phyloP scores from a whole-genome alignment of 1,139 yeast genomes.

The Saccharomyces hybrid region DNA sequence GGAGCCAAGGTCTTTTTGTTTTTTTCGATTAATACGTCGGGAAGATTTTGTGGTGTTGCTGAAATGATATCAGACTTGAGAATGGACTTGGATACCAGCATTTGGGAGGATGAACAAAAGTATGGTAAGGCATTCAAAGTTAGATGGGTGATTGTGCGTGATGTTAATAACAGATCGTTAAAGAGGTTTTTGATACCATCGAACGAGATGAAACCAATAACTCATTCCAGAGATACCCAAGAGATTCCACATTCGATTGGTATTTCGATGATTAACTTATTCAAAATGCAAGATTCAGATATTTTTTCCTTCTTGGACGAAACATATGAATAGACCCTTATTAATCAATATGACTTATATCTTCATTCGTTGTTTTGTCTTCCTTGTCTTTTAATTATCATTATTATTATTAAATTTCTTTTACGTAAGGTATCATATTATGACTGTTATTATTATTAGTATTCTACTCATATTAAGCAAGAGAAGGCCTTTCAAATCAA shows the following conservation, averaged over 20 bases:
- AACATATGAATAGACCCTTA: slow-evolving; percentile 27
- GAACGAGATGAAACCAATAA: slow-evolving; percentile 47
- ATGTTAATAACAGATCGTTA: slow-evolving; percentile 43
- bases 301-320: slow-evolving; percentile 15
- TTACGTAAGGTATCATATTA: slow-evolving; percentile 1
- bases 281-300: slow-evolving; percentile 20
- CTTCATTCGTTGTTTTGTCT: neutral
- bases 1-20: slow-evolving; percentile 38
- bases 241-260: slow-evolving; percentile 41
- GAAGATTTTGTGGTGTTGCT: slow-evolving; percentile 57
- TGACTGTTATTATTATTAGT: neutral
- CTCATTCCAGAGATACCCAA: slow-evolving; percentile 56
- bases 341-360: neutral
- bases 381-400: neutral
- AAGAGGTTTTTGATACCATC: slow-evolving; percentile 40
- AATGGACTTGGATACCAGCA: slow-evolving; percentile 36
- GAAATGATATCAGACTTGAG: slow-evolving; percentile 41
- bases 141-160: slow-evolving; percentile 46
- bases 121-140: slow-evolving; percentile 50
- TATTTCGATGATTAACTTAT: slow-evolving; percentile 41
- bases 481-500: slow-evolving; percentile 40
- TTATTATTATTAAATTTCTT: neutral
- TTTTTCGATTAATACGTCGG: slow-evolving; percentile 54
- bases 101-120: slow-evolving; percentile 46
- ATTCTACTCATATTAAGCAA: neutral